Evolutionary conservation across 805 yeast species (phyloP).

Genomic region (Kazachstania viticola): DNA sequence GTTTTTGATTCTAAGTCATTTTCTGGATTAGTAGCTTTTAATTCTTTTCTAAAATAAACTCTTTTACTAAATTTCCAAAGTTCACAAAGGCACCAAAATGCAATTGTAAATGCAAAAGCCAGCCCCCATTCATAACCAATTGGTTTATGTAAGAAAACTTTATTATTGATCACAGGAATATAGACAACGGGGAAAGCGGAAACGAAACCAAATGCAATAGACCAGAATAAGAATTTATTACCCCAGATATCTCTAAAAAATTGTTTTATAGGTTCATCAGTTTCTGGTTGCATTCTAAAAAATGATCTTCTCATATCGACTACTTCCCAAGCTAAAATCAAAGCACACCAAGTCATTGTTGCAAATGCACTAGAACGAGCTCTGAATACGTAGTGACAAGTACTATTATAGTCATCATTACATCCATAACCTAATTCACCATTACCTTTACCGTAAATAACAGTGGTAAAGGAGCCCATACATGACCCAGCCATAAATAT

Average conservation of each 20-base stretch:
- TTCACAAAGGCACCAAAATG: conserved; percentile 53
- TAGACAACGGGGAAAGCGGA: conserved; percentile 74
- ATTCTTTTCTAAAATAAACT: conserved; percentile 32
- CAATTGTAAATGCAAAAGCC: conserved; percentile 45
- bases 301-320: conserved; percentile 60
- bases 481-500: conserved; percentile 62
- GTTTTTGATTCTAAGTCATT: conserved; percentile 43
- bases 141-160: conserved; percentile 61
- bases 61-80: conserved; percentile 59
- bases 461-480: conserved; percentile 50
- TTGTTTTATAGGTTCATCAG: conserved; percentile 48
- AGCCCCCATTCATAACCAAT: conserved; percentile 78
- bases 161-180: conserved; percentile 75
- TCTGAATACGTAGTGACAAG: conserved; percentile 54
- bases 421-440: conserved; percentile 59
- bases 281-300: conserved; percentile 57
- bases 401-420: conserved; percentile 36
- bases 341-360: conserved; percentile 78
- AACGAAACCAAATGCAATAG: conserved; percentile 55
- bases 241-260: conserved; percentile 55
- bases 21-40: conserved; percentile 44
- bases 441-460: conserved; percentile 54
- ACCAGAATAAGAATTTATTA: conserved; percentile 74
- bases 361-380: conserved; percentile 73
- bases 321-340: conserved; percentile 77